These are phyloP conservation scores for Candida palmyrensis DNA, from an alignment of 805 yeast species.

Conservation along the genomic window DNA sequence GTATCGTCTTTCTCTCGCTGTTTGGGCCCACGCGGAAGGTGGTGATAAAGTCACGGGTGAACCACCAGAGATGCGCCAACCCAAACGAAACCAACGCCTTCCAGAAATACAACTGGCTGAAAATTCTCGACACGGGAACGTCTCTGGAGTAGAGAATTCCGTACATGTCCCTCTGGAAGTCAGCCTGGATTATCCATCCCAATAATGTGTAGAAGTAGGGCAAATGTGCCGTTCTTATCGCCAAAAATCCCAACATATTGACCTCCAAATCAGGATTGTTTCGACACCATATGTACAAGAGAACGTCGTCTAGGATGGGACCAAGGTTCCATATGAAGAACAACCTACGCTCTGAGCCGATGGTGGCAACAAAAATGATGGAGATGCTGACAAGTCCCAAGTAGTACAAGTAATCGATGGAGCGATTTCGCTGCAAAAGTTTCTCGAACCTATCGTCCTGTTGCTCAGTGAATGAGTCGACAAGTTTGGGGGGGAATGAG, in stretches of 20 bases:
- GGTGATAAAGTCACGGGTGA: slow-evolving; percentile 13
- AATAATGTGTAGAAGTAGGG: slow-evolving; percentile 12
- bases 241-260: slow-evolving; percentile 17
- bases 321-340: slow-evolving; percentile 17
- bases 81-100: slow-evolving; percentile 6
- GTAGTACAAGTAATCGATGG: slow-evolving; percentile 28
- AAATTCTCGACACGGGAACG: neutral
- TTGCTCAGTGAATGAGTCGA: neutral
- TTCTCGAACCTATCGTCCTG: too few relatives aligned
- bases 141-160: slow-evolving; percentile 4
- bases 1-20: slow-evolving; percentile 9
- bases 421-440: slow-evolving; percentile 4
- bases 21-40: slow-evolving; percentile 14
- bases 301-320: slow-evolving; percentile 17
- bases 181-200: slow-evolving; percentile 5
- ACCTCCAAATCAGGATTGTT: slow-evolving; percentile 19
- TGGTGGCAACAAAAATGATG: slow-evolving; percentile 15
- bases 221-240: slow-evolving; percentile 16
- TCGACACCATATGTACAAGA: slow-evolving; percentile 26
- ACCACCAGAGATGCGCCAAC: slow-evolving; percentile 29
- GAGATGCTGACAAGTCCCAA: slow-evolving; percentile 19
- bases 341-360: slow-evolving; percentile 12
- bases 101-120: slow-evolving; percentile 9
- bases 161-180: slow-evolving; percentile 4
- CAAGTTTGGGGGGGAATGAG: neutral